Percentiles rank a stretch among this genome's conserved stretches.
phyloP scores from a whole-genome alignment of 2,329 filamentous ascomycete species.

The Fusarium clavum region DNA sequence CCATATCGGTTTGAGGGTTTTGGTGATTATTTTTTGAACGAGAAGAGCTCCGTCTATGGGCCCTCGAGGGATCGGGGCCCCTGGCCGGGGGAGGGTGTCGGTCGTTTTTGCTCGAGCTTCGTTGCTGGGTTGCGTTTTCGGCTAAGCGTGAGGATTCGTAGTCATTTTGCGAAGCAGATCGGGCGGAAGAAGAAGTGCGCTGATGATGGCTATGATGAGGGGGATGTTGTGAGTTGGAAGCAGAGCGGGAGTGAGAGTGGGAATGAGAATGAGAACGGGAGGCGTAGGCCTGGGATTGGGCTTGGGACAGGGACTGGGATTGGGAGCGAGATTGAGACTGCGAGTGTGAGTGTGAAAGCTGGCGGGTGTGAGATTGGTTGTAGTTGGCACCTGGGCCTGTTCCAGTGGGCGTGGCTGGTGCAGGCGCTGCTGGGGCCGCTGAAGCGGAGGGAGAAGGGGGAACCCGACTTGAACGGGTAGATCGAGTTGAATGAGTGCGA shows the following conservation, averaged over 20 bases:
- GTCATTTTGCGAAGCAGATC: constrained; percentile 69
- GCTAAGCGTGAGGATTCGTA: constrained; percentile 78
- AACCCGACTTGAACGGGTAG: constrained; percentile 45
- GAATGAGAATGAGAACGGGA: constrained; percentile 35
- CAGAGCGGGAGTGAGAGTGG: constrained; percentile 43
- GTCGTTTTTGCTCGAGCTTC: constrained; percentile 72
- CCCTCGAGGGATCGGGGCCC: constrained; percentile 64
- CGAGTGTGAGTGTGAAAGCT: constrained; percentile 43
- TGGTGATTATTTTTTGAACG: constrained; percentile 57
- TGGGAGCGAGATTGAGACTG: constrained; percentile 39
- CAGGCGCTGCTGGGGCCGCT: constrained; percentile 35
- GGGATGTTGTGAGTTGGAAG: constrained; percentile 43
- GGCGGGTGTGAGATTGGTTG: constrained; percentile 42
- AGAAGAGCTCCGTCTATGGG: constrained; percentile 63
- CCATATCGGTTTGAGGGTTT: constrained; percentile 58
- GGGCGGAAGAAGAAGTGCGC: constrained; percentile 55
- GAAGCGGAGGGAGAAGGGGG: constrained; percentile 36
- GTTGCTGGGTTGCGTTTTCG: constrained; percentile 64
- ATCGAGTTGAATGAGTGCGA: constrained; percentile 52
- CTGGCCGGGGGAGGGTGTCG: constrained; percentile 61
- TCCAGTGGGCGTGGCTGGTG: constrained; percentile 43
- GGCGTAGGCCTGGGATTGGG: constrained; percentile 36
- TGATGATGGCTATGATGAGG: constrained; percentile 51
- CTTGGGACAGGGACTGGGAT: constrained; percentile 31
- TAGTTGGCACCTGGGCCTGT: constrained; percentile 39